Conservation (phyloP, 331 rosid genomes). For the Pyracantha coccinea region DNA sequence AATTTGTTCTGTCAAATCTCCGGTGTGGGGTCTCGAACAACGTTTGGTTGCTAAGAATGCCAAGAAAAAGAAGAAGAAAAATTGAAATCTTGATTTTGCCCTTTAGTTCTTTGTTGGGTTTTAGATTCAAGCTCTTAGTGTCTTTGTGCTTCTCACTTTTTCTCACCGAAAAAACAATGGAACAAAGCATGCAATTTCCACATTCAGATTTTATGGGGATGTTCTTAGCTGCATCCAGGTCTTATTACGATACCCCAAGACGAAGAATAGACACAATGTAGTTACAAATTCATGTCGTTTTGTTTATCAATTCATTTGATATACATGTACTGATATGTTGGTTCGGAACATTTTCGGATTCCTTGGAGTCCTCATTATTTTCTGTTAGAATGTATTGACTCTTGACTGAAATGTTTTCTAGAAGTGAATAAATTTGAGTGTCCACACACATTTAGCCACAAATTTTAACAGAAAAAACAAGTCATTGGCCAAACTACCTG, state of each 20-base stretch:
- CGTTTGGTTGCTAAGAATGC: conserved; percentile 3
- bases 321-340: background rate
- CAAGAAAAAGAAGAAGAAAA: background rate
- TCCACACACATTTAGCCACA: background rate
- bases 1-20: too few species aligned
- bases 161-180: background rate
- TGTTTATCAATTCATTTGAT: background rate
- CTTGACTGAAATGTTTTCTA: background rate
- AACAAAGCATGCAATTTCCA: background rate
- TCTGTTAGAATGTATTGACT: background rate
- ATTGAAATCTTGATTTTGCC: background rate
- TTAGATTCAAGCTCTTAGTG: background rate
- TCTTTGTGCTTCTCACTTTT: background rate
- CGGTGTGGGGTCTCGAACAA: background rate
- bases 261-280: background rate
- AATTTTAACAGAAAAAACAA: background rate
- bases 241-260: background rate
- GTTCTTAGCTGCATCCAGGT: background rate
- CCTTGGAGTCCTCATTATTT: background rate
- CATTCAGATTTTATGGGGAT: background rate
- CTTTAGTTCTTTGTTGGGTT: background rate
- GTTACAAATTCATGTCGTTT: background rate
- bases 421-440: background rate
- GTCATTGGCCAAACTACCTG: background rate
- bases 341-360: background rate